These are phyloP conservation scores for Proliferodiscus dingleyae DNA, from an alignment of 2,329 filamentous ascomycete genomes.

Conservation along the genomic window DNA sequence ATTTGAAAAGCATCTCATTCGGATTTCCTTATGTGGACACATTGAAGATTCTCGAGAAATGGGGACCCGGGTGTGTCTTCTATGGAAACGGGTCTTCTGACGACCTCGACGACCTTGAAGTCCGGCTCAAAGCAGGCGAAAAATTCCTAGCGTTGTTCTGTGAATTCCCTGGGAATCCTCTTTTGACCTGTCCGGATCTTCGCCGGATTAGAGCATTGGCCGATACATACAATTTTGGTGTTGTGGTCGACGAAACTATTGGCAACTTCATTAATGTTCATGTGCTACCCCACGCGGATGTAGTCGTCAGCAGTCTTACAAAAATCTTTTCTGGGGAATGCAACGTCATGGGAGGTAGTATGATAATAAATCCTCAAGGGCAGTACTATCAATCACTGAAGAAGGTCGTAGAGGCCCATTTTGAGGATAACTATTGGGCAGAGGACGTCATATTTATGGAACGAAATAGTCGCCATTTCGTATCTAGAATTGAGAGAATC, in stretches of 20 bases:
- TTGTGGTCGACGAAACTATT: constrained; percentile 93
- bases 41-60: constrained; percentile 90
- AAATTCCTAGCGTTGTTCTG: constrained; percentile 80
- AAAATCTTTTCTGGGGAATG: constrained; percentile 97
- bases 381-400: constrained; percentile 69
- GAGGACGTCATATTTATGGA: constrained; percentile 95
- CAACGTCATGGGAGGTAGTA: constrained; percentile 93
- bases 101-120: constrained; percentile 81
- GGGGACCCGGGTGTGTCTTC: constrained; percentile 82
- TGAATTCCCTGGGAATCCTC: constrained; percentile 90
- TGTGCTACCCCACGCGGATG: constrained; percentile 80
- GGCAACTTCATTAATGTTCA: constrained; percentile 96
- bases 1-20: constrained; percentile 76
- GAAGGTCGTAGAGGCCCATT: constrained; percentile 55
- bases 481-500: constrained; percentile 73
- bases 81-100: constrained; percentile 74
- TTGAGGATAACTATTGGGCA: constrained; percentile 88
- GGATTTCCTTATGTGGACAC: constrained; percentile 99
- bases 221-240: constrained; percentile 77
- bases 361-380: constrained; percentile 60
- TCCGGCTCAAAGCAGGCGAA: constrained; percentile 65
- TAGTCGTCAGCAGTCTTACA: constrained; percentile 90
- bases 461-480: constrained; percentile 90
- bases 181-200: constrained; percentile 81
- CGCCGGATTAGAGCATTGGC: constrained; percentile 74